These are phyloP conservation scores for Glaciozyma antarctica DNA, from an alignment of 768 basidiomycete species.

Conservation along the genomic window DNA sequence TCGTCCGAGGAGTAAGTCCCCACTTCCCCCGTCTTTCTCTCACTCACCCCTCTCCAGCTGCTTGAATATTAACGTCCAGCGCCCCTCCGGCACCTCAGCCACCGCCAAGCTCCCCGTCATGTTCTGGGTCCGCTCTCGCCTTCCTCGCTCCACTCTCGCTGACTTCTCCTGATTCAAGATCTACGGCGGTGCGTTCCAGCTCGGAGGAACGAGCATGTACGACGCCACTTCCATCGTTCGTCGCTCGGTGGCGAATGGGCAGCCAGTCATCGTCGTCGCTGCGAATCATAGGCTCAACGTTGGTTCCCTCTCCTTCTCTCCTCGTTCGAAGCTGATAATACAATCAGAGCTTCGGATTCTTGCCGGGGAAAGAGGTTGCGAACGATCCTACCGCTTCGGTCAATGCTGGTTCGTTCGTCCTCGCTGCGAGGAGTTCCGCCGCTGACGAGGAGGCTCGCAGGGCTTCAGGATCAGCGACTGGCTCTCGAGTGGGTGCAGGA, in stretches of 20 bases:
- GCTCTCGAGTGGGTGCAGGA: slow-evolving; percentile 55
- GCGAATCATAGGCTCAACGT: slow-evolving; percentile 48
- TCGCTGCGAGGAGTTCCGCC: not conserved
- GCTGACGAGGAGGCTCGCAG: slow-evolving; percentile 44
- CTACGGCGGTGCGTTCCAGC: slow-evolving; percentile 33
- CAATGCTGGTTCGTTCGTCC: slow-evolving; percentile 3
- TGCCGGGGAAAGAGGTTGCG: slow-evolving; percentile 44
- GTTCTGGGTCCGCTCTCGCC: not conserved
- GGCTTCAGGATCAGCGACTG: slow-evolving; percentile 47
- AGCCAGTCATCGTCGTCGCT: slow-evolving; percentile 48
- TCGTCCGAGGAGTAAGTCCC: not conserved
- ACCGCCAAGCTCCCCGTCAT: slow-evolving; percentile 40
- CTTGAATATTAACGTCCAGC: slow-evolving; percentile 45
- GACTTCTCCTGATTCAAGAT: not conserved
- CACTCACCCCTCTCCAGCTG: slow-evolving; percentile 43
- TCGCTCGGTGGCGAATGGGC: slow-evolving; percentile 37
- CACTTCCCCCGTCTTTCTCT: not conserved
- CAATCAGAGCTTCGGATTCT: slow-evolving; percentile 43
- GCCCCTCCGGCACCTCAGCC: slow-evolving; percentile 37
- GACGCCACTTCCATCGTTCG: slow-evolving; percentile 4
- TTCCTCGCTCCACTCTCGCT: not conserved
- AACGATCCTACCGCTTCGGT: slow-evolving; percentile 21
- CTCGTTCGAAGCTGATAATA: not conserved
- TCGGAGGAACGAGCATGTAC: not conserved
- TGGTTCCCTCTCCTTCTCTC: not conserved